A percentile compares a stretch with the other conserved stretches of the same genome.
Evolutionary conservation across 257 asterid genomes (phyloP).

Genomic region (Gentiana macrophylla): DNA sequence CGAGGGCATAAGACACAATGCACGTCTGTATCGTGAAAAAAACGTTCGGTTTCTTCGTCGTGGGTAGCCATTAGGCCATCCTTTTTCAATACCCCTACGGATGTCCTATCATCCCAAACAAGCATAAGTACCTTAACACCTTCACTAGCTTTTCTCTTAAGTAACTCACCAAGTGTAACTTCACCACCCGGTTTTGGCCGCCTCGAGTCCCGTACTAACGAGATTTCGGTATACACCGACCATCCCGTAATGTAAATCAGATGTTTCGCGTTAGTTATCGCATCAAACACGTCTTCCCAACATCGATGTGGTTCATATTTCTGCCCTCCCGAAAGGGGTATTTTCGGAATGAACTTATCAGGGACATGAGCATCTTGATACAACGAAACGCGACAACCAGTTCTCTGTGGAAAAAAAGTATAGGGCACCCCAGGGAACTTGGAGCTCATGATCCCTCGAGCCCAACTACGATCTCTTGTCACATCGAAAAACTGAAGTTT

Average conservation of each 20-base stretch:
- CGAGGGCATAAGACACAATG: constrained; percentile 72
- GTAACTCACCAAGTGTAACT: constrained; percentile 56
- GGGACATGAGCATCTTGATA: constrained; percentile 79
- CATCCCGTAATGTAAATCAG: constrained; percentile 83
- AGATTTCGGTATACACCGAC: constrained; percentile 75
- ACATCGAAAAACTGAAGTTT: constrained; percentile 61
- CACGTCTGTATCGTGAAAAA: constrained; percentile 51
- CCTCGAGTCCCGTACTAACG: constrained; percentile 60
- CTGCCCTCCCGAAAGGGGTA: constrained; percentile 55
- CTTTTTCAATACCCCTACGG: constrained; percentile 54
- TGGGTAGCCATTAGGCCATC: constrained; percentile 91
- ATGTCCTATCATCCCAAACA: constrained; percentile 87
- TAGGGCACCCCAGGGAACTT: constrained; percentile 83
- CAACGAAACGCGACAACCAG: constrained; percentile 63
- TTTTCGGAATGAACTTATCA: constrained; percentile 56
- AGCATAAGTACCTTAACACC: constrained; percentile 74
- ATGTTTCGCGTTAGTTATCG: constrained; percentile 65
- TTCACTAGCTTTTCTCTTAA: constrained; percentile 64
- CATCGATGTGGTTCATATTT: constrained; percentile 61
- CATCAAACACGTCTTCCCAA: constrained; percentile 80
- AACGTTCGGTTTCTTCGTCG: constrained; percentile 60
- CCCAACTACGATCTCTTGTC: constrained; percentile 57
- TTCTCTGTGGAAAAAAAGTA: constrained; percentile 63
- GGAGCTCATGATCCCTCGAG: constrained; percentile 44
- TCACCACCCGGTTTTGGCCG: constrained; percentile 74